Conservation (phyloP, 805 yeast genomes). For the Saturnispora gosingensis region DNA sequence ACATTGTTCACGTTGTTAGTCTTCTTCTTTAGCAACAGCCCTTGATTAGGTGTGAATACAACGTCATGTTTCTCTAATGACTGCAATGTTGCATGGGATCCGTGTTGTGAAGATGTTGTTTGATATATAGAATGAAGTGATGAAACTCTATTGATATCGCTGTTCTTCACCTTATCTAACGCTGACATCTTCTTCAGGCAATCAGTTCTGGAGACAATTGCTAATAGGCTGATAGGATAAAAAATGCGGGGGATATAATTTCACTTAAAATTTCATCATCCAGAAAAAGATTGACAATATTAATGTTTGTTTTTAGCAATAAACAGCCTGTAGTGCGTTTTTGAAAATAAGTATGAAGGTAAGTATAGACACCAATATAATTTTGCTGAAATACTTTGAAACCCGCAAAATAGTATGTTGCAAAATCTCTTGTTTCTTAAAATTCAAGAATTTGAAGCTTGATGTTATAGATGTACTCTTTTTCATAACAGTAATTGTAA, state of each 20-base stretch:
- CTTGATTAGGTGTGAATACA: slow-evolving; percentile 4
- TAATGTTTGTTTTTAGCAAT: no score
- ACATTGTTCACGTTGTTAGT: slow-evolving; percentile 2
- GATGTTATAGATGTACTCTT: no score
- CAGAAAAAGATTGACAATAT: no score
- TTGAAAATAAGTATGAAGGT: no score
- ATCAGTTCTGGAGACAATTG: not conserved
- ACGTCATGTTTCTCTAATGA: slow-evolving; percentile 4
- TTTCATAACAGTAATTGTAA: no score
- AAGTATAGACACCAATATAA: no score
- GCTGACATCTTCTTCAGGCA: not conserved
- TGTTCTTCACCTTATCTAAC: not conserved
- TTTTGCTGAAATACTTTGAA: no score
- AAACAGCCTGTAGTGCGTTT: no score
- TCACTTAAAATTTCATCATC: no score
- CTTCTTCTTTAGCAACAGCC: slow-evolving; percentile 2
- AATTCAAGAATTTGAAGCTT: no score
- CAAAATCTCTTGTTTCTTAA: no score
- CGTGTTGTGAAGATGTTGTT: slow-evolving; percentile 5
- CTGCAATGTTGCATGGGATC: slow-evolving; percentile 3
- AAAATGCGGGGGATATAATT: not conserved
- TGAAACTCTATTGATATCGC: not conserved
- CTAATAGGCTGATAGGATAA: not conserved
- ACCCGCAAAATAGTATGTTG: no score
- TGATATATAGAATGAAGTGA: slow-evolving; percentile 7